phyloP scores from a whole-genome alignment of 2,329 filamentous ascomycete species.

The Trichophyton equinum region DNA sequence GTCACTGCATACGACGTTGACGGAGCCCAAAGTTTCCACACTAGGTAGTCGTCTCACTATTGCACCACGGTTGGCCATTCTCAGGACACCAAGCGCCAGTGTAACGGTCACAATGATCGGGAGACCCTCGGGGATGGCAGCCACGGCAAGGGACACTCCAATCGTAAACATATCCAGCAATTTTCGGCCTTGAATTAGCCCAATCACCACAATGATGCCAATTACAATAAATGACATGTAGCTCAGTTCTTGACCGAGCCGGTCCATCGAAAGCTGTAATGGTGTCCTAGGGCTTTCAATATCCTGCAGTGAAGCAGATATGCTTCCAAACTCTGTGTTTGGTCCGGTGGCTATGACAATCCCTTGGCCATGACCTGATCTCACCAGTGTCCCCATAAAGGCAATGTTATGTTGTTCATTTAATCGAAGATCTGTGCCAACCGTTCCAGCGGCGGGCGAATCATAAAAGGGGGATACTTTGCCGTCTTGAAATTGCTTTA shows the following conservation, averaged over 20 bases:
- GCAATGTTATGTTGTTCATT: conserved; percentile 81
- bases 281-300: conserved; percentile 93
- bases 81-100: conserved; percentile 80
- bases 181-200: conserved; percentile 77
- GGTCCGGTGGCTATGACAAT: conserved; percentile 95
- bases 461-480: conserved; percentile 41
- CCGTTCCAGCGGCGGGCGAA: conserved; percentile 45
- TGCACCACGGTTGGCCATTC: conserved; percentile 89
- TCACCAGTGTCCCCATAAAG: conserved; percentile 94
- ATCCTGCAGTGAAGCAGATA: conserved; percentile 83
- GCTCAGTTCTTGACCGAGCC: conserved; percentile 88
- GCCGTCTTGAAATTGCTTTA: conserved; percentile 23
- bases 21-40: conserved; percentile 94
- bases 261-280: conserved; percentile 90
- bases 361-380: conserved; percentile 87
- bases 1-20: conserved; percentile 98
- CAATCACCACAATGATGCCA: conserved; percentile 79
- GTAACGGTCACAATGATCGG: conserved; percentile 98
- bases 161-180: conserved; percentile 95
- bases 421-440: conserved; percentile 52
- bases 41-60: conserved; percentile 94
- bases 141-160: conserved; percentile 89
- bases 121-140: conserved; percentile 87
- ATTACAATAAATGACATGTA: conserved; percentile 96
- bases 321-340: conserved; percentile 89